A percentile compares a stretch with the other conserved stretches of the same genome.
phyloP scores from a whole-genome alignment of 257 asterid genomes.

The Nicotiana attenuata region DNA sequence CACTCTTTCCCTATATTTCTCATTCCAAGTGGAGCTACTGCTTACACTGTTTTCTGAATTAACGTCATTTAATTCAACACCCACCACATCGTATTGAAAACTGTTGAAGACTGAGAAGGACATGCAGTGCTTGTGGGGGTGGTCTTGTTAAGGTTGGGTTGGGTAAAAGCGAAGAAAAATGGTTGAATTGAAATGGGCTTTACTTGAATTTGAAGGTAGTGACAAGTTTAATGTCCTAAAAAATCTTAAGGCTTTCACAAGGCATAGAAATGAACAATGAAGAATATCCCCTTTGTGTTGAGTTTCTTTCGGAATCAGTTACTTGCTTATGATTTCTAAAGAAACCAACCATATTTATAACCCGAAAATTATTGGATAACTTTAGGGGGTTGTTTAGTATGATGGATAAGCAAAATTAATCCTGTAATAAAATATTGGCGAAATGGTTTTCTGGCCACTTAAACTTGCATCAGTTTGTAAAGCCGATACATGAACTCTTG shows the following conservation, averaged over 20 bases:
- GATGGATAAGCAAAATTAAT: too few relatives aligned
- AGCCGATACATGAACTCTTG: too few relatives aligned
- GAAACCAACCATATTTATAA: too few relatives aligned
- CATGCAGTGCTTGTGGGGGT: constrained; percentile 23
- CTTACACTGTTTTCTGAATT: constrained; percentile 12
- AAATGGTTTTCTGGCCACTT: too few relatives aligned
- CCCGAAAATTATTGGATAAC: too few relatives aligned
- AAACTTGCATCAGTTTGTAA: too few relatives aligned
- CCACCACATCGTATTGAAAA: constrained; percentile 31
- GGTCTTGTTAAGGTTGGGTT: constrained; percentile 50
- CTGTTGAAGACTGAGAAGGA: constrained; percentile 54
- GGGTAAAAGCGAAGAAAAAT: constrained; percentile 38
- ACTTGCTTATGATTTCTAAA: too few relatives aligned
- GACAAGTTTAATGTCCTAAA: constrained; percentile 37
- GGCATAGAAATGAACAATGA: too few relatives aligned
- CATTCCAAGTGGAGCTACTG: constrained; percentile 41
- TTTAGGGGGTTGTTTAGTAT: too few relatives aligned
- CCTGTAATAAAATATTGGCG: too few relatives aligned
- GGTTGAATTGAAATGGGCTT: constrained; percentile 17
- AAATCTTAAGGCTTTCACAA: constrained; percentile 44
- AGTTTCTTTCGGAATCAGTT: too few relatives aligned
- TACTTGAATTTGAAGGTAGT: constrained; percentile 13
- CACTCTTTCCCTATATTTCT: constrained; percentile 57
- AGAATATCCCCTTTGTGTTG: too few relatives aligned
- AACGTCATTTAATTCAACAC: constrained; percentile 5